These are phyloP conservation scores for Ambrosia trifida DNA, from an alignment of 129 eudicot species.

Conservation along the genomic window DNA sequence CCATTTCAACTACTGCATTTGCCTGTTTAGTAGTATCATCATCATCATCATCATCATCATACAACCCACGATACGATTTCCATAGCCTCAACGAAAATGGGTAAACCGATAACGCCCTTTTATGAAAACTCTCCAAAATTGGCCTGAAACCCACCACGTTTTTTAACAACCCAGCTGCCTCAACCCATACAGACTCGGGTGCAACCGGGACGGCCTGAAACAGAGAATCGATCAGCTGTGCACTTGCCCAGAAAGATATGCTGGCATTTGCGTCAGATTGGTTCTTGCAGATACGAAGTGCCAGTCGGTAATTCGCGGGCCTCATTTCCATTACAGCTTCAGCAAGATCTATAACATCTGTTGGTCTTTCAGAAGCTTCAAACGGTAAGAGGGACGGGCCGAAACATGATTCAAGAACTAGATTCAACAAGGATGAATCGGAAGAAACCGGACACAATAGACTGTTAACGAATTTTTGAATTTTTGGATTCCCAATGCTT, in stretches of 20 bases:
- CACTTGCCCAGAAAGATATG: conserved; percentile 62
- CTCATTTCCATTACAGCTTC: conserved; percentile 54
- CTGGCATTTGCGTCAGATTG: conserved; percentile 27
- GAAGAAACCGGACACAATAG: conserved; percentile 49
- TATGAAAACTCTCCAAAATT: conserved; percentile 46
- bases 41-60: background rate
- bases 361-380: conserved; percentile 33
- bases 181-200: conserved; percentile 65
- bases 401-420: conserved; percentile 54
- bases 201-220: conserved; percentile 72
- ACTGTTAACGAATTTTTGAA: conserved; percentile 47
- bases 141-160: conserved; percentile 34
- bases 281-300: conserved; percentile 51
- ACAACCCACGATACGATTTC: conserved; percentile 48
- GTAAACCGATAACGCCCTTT: conserved; percentile 58
- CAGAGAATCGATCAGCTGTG: conserved; percentile 50
- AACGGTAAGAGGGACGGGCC: conserved; percentile 51
- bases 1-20: conserved; percentile 44
- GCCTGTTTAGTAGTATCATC: conserved; percentile 15
- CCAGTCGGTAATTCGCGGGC: conserved; percentile 63
- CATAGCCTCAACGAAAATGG: conserved; percentile 62
- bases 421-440: conserved; percentile 46
- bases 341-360: conserved; percentile 51
- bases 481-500: conserved; percentile 43
- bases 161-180: conserved; percentile 53